Evolutionary conservation across 2,329 filamentous ascomycete species (phyloP), one percentile per base, ranked within the genome.

Genomic region (Microascus cirrosus): DNA sequence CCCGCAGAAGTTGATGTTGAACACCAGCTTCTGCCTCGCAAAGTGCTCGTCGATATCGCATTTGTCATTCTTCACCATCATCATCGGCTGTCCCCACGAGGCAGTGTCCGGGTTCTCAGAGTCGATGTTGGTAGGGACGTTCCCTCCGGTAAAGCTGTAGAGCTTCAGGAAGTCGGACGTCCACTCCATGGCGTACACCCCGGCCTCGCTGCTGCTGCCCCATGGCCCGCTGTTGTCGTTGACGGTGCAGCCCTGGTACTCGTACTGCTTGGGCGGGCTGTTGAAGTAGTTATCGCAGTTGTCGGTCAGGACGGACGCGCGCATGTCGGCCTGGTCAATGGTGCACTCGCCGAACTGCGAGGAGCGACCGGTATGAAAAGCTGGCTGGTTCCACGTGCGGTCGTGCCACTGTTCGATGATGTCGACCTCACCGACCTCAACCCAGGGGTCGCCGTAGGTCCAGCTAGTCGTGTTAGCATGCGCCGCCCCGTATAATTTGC

Each of bases 1-100:
- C 20, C 88, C 89, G 68, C 89, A 93, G 68, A 92, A 86, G 34
- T 84, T 69, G 52, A 88, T 89, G 73, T 90, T 83, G 63, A 91
- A 80, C 58, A 90, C 82, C 60, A 95, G 81, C 64, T 84, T 81
- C 74, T 92, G 81, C 65, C 84, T 74, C 60, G 72, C 73, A 69
- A 94, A 87, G 64, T 81, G 77, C 1, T 68, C 68, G 61, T 82
- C 72, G 62, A 90, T 82, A 62, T 90, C 74, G 70, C 90, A 95
- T 45, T 64, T 65, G 58, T 63, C 62, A 55, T 73, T 75, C 18
- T 82, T 81, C 1, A 90, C 86, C 22, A 76, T 73, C 13, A 85
- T 83, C 2, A 77, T 68, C 0, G 89, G 87, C 3, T 67, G 74
- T 6, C 83, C 85, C 88, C 89, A 93, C 45, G 66, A 69, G 1